Conservation (phyloP, 2,329 filamentous ascomycete species). For the Pseudogymnoascus destructans region DNA sequence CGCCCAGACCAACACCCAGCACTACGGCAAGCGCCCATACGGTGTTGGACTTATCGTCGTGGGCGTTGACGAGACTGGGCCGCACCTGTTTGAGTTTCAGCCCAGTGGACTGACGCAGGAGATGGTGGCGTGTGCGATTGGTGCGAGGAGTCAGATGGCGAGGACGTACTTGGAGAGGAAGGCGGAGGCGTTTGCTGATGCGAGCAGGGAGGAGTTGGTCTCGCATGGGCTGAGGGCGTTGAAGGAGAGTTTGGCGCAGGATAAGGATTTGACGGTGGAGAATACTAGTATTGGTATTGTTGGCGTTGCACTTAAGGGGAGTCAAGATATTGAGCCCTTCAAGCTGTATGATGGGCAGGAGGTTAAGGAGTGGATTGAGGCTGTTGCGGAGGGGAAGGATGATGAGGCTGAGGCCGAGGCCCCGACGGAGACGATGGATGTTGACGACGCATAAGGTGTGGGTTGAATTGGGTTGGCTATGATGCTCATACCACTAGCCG, state of each 20-base stretch:
- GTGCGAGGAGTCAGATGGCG: conserved; percentile 92
- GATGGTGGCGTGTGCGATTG: conserved; percentile 93
- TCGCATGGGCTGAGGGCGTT: conserved; percentile 80
- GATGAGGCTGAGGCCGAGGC: conserved; percentile 34
- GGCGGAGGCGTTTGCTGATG: conserved; percentile 66
- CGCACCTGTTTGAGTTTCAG: conserved; percentile 97
- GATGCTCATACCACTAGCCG: not conserved
- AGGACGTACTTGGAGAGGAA: conserved; percentile 92
- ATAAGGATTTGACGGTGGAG: conserved; percentile 93
- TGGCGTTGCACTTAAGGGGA: conserved; percentile 42
- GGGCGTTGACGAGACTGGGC: conserved; percentile 84
- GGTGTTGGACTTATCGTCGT: conserved; percentile 87
- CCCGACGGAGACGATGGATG: conserved; percentile 35
- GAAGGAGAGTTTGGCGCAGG: conserved; percentile 91
- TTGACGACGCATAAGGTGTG: conserved; percentile 25
- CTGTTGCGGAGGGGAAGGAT: conserved; percentile 45
- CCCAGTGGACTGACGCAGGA: conserved; percentile 92
- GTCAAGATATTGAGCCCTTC: conserved; percentile 60
- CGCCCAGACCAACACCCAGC: conserved; percentile 94
- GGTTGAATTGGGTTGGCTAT: not conserved
- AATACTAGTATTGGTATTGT: conserved; percentile 89
- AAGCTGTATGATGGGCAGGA: conserved; percentile 84
- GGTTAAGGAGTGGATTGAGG: conserved; percentile 74
- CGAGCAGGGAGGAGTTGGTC: conserved; percentile 72
- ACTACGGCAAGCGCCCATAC: conserved; percentile 93